Evolutionary conservation across 1,284 basidiomycete species (phyloP).

Genomic region (Ceratobasidium sp.): DNA sequence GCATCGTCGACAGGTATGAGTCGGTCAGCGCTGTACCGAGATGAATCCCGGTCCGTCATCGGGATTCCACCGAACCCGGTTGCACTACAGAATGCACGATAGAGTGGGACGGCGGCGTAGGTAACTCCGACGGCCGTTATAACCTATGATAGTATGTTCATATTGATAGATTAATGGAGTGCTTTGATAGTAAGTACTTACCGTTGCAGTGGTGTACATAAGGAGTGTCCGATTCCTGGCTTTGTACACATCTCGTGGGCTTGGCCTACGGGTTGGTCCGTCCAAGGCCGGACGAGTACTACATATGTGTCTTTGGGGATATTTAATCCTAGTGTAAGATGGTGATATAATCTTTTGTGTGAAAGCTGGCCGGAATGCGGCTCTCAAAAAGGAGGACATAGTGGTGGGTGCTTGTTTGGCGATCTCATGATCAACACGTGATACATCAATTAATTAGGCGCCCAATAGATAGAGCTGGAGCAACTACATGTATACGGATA

Average conservation of each 20-base stretch:
- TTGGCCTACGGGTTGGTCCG: background rate
- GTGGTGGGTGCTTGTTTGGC: constrained; percentile 25
- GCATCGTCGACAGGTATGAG: constrained; percentile 77
- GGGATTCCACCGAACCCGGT: constrained; percentile 98
- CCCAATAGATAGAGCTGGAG: background rate
- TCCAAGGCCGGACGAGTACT: background rate
- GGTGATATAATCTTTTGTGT: background rate
- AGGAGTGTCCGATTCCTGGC: constrained; percentile 69
- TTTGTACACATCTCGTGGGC: constrained; percentile 42
- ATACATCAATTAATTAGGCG: background rate
- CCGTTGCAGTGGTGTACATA: constrained; percentile 81
- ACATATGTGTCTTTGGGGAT: background rate
- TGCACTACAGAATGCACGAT: constrained; percentile 96
- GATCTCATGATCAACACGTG: constrained; percentile 3
- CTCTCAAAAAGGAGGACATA: constrained; percentile 32
- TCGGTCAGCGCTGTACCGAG: constrained; percentile 80
- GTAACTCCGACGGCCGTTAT: constrained; percentile 82
- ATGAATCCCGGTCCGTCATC: constrained; percentile 71
- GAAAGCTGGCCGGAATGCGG: background rate
- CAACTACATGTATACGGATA: no score
- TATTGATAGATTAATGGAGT: constrained; percentile 26
- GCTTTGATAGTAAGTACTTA: constrained; percentile 53
- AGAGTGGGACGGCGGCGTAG: constrained; percentile 96
- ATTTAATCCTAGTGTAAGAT: background rate
- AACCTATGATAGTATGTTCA: constrained; percentile 59